Percentiles rank a stretch among this genome's conserved stretches.
Evolutionary conservation across 495 filamentous ascomycete species (phyloP).

Genomic region (Thermochaetoides thermophila): DNA sequence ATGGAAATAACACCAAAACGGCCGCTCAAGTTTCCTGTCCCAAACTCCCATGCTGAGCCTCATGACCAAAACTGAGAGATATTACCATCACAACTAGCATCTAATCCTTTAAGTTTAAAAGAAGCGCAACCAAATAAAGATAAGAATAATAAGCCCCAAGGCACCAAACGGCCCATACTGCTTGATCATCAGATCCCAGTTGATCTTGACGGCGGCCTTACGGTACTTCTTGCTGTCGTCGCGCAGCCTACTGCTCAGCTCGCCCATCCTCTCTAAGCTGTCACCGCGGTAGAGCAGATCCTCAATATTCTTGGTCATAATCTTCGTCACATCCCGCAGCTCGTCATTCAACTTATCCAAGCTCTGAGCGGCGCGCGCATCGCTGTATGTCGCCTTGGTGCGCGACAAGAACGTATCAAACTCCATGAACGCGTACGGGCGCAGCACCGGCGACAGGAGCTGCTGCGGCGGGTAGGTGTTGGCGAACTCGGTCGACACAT

Average conservation of each 20-base stretch:
- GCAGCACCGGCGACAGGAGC: conserved; percentile 56
- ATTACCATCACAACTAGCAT: too few species aligned
- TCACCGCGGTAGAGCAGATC: conserved; percentile 92
- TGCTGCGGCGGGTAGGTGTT: conserved; percentile 63
- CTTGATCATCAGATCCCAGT: conserved; percentile 93
- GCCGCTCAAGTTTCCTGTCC: neutral
- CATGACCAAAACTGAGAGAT: too few species aligned
- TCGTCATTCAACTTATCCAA: conserved; percentile 87
- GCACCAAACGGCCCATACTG: conserved; percentile 88
- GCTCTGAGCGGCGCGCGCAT: conserved; percentile 75
- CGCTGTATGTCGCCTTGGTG: conserved; percentile 89
- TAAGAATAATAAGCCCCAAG: conserved; percentile 60
- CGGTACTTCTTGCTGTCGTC: conserved; percentile 93
- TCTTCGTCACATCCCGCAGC: conserved; percentile 90
- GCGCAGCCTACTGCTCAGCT: conserved; percentile 68
- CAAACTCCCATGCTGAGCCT: conserved; percentile 3
- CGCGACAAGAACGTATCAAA: conserved; percentile 95
- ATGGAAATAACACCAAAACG: conserved; percentile 2
- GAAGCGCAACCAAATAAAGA: conserved; percentile 87
- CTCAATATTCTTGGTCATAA: conserved; percentile 99
- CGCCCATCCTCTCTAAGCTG: conserved; percentile 91
- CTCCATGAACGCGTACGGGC: conserved; percentile 91
- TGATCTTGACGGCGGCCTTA: conserved; percentile 85
- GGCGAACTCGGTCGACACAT: conserved; percentile 81
- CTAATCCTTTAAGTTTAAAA: too few species aligned